Base-by-base conservation (phyloP, 2,329 filamentous ascomycete genomes). In the Blastomyces emzantsi region DNA sequence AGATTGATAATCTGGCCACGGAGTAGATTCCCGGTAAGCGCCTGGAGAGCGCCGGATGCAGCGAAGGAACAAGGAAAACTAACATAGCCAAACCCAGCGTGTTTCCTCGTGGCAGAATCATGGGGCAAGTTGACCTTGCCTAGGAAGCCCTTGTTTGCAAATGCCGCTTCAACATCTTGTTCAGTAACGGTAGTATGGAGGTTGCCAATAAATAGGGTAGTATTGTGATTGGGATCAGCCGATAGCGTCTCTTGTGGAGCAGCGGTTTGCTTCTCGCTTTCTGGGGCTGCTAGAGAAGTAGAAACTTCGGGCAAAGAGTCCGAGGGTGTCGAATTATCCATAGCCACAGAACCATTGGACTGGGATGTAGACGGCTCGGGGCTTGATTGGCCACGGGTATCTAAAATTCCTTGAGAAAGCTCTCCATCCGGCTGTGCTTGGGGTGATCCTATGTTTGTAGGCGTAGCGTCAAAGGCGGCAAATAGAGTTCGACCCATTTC, bases 71-170 rank as follows among this genome's bases (percentile, higher is more conserved):
- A 74, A 30, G 71, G 70, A 60, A 78, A 78, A 61, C 69, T 64
- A 15, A 77, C 63, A 64, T 77, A 78, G 36, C 75, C 75, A 68
- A 78, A 78, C 19, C 76, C 76, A 58, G 72, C 73, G 65, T 78
- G 75, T 63, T 69, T 71, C 15, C 70, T 69, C 22, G 74, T 73
- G 19, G 64, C 65, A 15, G 69, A 66, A 63, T 77, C 75, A 45
- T 70, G 66, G 1, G 75, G 72, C 49, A 78, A 68, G 57, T 73
- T 67, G 19, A 77, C 74, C 19, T 71, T 66, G 28, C 73, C 74
- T 33, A 75, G 63, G 57, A 76, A 77, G 0, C 75, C 74, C 61
- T 73, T 72, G 2, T 73, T 72, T 49, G 71, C 69, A 64, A 78
- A 75, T 9, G 76, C 73, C 63, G 75, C 70, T 62, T 67, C 66